Evolutionary conservation across 345 rosid genomes (phyloP), one percentile per base, ranked within the genome.

Genomic region (Eucalyptus tenuipes): DNA sequence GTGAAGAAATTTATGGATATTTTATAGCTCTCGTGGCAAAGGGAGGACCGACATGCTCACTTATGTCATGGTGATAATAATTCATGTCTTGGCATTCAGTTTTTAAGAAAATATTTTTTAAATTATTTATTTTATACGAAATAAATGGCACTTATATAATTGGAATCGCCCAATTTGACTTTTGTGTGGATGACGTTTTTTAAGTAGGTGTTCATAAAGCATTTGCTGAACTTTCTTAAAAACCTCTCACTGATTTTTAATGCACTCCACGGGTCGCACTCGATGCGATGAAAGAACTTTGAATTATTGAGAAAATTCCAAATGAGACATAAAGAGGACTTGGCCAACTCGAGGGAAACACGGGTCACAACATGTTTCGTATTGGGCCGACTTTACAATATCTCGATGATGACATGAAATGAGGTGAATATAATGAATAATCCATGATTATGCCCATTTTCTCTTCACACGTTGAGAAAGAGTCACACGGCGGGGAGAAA

Each of bases 91-190:
- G 61, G 10, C 61, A 55, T 55, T 25, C 29, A 25, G 29, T 1
- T 24, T 24, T 55, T 9, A 55, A 55, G 29, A 10, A 22, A 4
- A 0, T 55, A 0, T 7, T 24, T 8, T 22, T 0, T 25, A 10
- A 55, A 4, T 24, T 25, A 55, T 24, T 24, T 10, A 24, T 0
- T 24, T 55, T 4, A 22, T 4, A 55, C 29, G 18, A 55, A 24
- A 55, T 55, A 55, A 55, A 55, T 55, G 0, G 13, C 0, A 2
- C 1, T 24, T 55, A 8, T 37, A 10, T 20, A 6, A 75, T 20
- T 13, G 7, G 27, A 71, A 71, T 10, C 1, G 13, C 20, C 82
- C 45, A 5, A 18, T 75, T 37, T 75, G 45, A 37, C 24, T 37
- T 5, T 2, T 10, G 47, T 20, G 27, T 37, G 82, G 45, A 14